Base-by-base conservation (phyloP, 2,329 filamentous ascomycete species). In the Trichoderma atroviride region DNA sequence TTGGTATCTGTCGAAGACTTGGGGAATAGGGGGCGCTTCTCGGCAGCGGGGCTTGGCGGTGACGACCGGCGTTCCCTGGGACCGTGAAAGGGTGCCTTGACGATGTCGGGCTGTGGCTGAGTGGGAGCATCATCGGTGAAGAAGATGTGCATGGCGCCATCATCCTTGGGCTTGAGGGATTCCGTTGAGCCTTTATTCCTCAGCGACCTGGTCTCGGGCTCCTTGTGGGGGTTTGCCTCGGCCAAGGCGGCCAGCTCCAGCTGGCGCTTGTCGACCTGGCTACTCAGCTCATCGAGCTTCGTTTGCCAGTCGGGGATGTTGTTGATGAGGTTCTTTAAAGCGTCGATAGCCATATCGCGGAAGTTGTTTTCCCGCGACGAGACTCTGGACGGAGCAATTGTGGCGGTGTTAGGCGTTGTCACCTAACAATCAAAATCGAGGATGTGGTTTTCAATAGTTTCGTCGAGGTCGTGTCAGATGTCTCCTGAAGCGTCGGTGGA, bases 191-290 rank as follows among this genome's bases (percentile, higher is more conserved):
- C 85, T 65, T 82, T 82, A 71, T 86, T 85, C 68, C 83, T 81
- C 19, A 87, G 74, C 3, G 84, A 85, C 69, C 78, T 81, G 50
- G 79, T 76, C 56, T 79, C 76, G 37, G 74, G 58, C n/a, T 68
- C 62, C 40, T 68, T 74, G 63, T 74, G 75, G n/a, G 73, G 71
- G 53, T 76, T 74, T 16, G 73, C 72, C 55, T 75, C 73, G 52
- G 78, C 80, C 68, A 86, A 76, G 69, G 82, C 81, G 43, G 87
- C 88, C 68, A 90, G 81, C 75, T 90, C 87, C 62, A 81, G 79
- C 80, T 91, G 88, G 70, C 88, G 87, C 74, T 85, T 81, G 70
- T 87, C 84, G 70, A 91, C 88, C 76, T 90, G 85, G 70, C 82
- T 81, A 74, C 83, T 88, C 69, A 91, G 83, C 63, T 89, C 85